phyloP scores from a whole-genome alignment of 1,284 basidiomycete species.

The Leccinum solheimii region DNA sequence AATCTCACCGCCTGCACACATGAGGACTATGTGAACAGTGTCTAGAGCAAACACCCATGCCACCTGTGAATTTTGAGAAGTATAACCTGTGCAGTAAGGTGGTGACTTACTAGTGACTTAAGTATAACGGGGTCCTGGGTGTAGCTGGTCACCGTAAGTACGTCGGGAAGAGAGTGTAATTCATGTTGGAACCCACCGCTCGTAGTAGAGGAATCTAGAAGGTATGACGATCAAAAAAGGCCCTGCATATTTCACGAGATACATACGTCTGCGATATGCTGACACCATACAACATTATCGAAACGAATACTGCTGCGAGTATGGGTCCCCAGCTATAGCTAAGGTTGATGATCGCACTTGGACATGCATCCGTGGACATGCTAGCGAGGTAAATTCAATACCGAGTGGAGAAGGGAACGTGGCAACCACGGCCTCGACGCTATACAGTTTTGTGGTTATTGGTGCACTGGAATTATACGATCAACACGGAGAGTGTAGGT shows the following conservation, averaged over 20 bases:
- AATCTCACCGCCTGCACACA: conserved; percentile 22
- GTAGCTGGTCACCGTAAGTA: conserved; percentile 17
- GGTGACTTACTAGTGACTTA: conserved; percentile 17
- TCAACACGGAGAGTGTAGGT: conserved; percentile 13
- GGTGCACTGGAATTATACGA: conserved; percentile 1
- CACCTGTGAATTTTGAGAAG: conserved; percentile 15
- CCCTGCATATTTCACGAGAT: not conserved
- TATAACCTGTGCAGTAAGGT: not conserved
- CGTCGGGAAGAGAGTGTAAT: not conserved
- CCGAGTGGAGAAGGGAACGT: not conserved
- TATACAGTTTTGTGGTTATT: conserved; percentile 11
- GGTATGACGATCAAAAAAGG: not conserved
- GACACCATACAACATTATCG: conserved; percentile 27
- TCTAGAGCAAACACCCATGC: conserved; percentile 26
- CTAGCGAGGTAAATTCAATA: not conserved
- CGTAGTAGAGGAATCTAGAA: conserved; percentile 29
- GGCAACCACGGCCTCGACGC: not conserved
- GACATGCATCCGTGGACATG: conserved; percentile 13
- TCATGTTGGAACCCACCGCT: conserved; percentile 18
- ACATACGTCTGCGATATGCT: conserved; percentile 30
- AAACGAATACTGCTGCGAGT: conserved; percentile 25
- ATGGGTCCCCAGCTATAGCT: conserved; percentile 25
- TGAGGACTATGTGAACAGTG: conserved; percentile 22
- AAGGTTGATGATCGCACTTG: conserved; percentile 13
- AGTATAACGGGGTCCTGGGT: conserved; percentile 15